These are phyloP conservation scores for Onygena corvina DNA, from an alignment of 2,329 filamentous ascomycete species.

Conservation along the genomic window DNA sequence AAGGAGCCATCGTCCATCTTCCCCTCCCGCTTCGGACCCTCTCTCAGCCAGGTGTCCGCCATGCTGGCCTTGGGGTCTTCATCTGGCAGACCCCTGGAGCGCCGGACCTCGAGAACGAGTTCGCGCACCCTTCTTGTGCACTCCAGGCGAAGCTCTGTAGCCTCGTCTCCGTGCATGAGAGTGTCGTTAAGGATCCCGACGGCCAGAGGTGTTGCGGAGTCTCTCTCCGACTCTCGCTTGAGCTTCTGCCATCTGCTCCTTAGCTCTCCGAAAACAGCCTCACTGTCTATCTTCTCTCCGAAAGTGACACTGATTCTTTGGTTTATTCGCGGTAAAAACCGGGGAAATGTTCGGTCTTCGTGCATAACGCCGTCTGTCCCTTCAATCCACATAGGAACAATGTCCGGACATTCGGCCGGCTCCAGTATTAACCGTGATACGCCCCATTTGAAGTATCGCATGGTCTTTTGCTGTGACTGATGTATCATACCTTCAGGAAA, in stretches of 20 bases:
- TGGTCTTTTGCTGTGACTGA: constrained; percentile 62
- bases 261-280: constrained; percentile 65
- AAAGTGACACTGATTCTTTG: constrained; percentile 63
- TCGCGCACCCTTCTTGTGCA: constrained; percentile 66
- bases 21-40: constrained; percentile 43
- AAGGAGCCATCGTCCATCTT: constrained; percentile 50
- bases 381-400: constrained; percentile 90
- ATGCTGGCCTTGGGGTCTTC: constrained; percentile 65
- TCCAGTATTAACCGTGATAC: constrained; percentile 84
- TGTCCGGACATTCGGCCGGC: constrained; percentile 69
- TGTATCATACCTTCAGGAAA: constrained; percentile 94
- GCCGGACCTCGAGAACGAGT: constrained; percentile 67
- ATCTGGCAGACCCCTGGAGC: constrained; percentile 60
- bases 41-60: constrained; percentile 66
- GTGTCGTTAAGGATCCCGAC: constrained; percentile 51
- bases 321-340: constrained; percentile 64
- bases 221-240: constrained; percentile 39
- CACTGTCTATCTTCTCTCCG: constrained; percentile 63
- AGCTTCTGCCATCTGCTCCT: constrained; percentile 62
- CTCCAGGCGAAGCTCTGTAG: constrained; percentile 62
- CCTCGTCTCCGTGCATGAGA: constrained; percentile 60
- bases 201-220: constrained; percentile 24
- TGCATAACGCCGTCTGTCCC: constrained; percentile 82
- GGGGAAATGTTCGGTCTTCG: constrained; percentile 65
- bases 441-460: constrained; percentile 99